Evolutionary conservation across 495 filamentous ascomycete genomes (phyloP), one percentile per base, ranked within the genome.

Genomic region (Zalerion maritima): DNA sequence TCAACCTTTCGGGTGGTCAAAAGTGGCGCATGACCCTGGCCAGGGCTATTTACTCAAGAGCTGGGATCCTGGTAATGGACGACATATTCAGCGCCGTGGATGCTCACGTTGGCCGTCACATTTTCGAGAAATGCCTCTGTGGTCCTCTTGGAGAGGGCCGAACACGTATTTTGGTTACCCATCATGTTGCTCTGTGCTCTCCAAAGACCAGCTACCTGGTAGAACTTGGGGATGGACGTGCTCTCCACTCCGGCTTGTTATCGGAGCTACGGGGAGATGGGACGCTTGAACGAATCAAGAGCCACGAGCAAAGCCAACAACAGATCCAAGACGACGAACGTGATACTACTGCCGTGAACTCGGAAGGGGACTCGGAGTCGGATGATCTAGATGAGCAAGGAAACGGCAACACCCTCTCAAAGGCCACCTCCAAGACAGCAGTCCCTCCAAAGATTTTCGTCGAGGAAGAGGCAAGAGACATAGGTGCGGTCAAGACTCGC

Each of bases 1-100:
- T 89, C 42, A 89, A 86, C 42, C 52, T 91, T 3, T 82, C 77
- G 38, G 82, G 82, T 37, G 82, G 82, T 8, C 82, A 91, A 46
- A 67, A 74, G 42, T 91, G 82, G 82, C 60, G 82, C 24, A 57
- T 89, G 18, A 75, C 79, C 3, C 71, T 91, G 32, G 82, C 80
- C 2, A 52, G 82, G 16, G 81, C 82, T 5, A 54, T 86, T 17
- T 89, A 91, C 45, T 84, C 78, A 2, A 59, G 82, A 2, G 82
- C 82, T 4, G 76, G 78, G 0, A 77, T 84, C 32, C 62, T 91
- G 0, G 57, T 91, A 14, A 54, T 91, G 28, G 82, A 91, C 42
- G 82, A 91, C 42, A 86, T 91, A 21, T 91, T 91, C 50, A 81
- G 75, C 35, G 71, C 71, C 18, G 69, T 75, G 7, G 69, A 71